Evolutionary conservation across 129 eudicot species (phyloP).

Genomic region (Calendula officinalis): DNA sequence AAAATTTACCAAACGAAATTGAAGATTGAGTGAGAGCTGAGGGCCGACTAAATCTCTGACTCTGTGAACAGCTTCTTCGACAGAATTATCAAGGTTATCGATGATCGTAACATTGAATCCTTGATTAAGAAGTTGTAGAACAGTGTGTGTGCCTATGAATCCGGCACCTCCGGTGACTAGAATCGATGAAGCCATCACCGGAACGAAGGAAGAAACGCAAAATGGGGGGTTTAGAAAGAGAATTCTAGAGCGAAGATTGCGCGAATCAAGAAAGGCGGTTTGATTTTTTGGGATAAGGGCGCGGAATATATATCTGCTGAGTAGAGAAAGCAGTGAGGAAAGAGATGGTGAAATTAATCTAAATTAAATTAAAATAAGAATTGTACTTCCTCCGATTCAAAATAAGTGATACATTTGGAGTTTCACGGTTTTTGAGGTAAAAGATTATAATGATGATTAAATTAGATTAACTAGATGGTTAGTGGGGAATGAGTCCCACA

Average conservation of each 20-base stretch:
- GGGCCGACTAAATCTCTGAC: conserved; percentile 65
- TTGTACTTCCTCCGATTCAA: no score
- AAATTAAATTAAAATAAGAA: no score
- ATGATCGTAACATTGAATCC: conserved; percentile 77
- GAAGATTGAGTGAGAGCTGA: conserved; percentile 61
- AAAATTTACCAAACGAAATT: conserved; percentile 61
- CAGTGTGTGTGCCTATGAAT: conserved; percentile 92
- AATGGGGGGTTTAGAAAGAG: conserved; percentile 2
- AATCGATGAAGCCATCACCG: conserved; percentile 41
- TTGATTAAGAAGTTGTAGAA: conserved; percentile 56
- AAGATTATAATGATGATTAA: no score
- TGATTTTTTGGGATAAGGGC: conserved; percentile 22
- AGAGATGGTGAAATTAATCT: no score
- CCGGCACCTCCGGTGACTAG: conserved; percentile 98
- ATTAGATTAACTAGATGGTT: no score
- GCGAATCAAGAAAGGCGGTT: conserved; percentile 34
- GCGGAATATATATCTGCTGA: neutral
- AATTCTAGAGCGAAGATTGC: conserved; percentile 21
- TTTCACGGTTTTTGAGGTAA: no score
- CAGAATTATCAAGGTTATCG: conserved; percentile 88
- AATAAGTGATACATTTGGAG: no score
- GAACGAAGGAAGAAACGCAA: conserved; percentile 12
- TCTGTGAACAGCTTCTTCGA: conserved; percentile 69
- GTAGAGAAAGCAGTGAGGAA: no score
- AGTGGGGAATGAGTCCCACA: no score